These are phyloP conservation scores for Saccharomycopsis malanga DNA, from an alignment of 805 yeast genomes.

Conservation along the genomic window DNA sequence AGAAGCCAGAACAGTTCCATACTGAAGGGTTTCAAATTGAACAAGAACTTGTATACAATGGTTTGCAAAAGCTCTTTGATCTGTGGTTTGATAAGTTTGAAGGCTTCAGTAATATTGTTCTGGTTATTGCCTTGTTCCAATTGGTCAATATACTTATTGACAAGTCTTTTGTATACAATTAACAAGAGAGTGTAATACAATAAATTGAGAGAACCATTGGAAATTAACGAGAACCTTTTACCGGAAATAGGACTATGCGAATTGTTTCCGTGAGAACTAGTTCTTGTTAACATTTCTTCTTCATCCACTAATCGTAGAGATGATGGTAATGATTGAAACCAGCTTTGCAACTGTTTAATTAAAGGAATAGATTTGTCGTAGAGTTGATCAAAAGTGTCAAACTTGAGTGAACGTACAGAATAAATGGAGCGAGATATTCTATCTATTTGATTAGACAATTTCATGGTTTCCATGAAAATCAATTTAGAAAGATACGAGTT, in stretches of 20 bases:
- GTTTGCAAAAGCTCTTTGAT: constrained; percentile 21
- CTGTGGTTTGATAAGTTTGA: constrained; percentile 18
- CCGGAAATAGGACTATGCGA: background rate
- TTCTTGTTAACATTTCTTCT: too few species aligned
- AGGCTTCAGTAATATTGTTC: background rate
- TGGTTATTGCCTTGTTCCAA: constrained; percentile 5
- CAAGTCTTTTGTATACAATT: constrained; percentile 25
- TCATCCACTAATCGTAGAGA: constrained; percentile 6
- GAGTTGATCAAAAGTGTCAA: constrained; percentile 25
- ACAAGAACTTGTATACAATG: constrained; percentile 23
- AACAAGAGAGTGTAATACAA: constrained; percentile 24
- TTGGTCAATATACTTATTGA: constrained; percentile 24
- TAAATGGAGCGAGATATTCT: constrained; percentile 24
- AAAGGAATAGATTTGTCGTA: constrained; percentile 21
- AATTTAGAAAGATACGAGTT: constrained; percentile 14
- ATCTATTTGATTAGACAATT: constrained; percentile 25
- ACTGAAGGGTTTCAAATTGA: constrained; percentile 23
- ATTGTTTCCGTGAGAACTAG: background rate
- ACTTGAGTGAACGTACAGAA: constrained; percentile 24
- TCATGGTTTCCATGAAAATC: constrained; percentile 26
- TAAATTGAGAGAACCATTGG: constrained; percentile 25
- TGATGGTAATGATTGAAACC: constrained; percentile 25
- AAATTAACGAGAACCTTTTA: constrained; percentile 12
- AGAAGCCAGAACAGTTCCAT: constrained; percentile 24
- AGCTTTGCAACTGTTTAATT: constrained; percentile 22